These are phyloP conservation scores for Aspergillus cristatus DNA, from an alignment of 495 filamentous ascomycete species.

Conservation along the genomic window DNA sequence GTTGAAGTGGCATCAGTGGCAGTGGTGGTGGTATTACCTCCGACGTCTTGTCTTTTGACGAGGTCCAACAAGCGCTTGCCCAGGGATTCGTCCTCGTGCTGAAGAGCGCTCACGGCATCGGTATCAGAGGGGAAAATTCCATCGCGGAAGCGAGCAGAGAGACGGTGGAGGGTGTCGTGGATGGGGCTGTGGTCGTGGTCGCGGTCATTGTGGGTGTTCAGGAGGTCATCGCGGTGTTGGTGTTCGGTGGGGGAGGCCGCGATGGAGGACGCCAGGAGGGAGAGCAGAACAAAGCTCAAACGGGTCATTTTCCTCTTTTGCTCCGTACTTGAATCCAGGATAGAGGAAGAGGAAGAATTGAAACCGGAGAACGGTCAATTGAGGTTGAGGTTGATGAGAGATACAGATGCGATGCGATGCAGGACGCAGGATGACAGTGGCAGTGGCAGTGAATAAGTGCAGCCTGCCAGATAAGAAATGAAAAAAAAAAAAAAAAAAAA, in stretches of 20 bases:
- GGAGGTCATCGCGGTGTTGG: background rate
- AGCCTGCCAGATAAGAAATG: too few relatives aligned
- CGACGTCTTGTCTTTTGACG: slow-evolving; percentile 27
- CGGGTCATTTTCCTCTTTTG: too few relatives aligned
- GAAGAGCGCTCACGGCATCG: slow-evolving; percentile 37
- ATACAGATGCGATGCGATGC: too few relatives aligned
- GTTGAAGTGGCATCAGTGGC: slow-evolving; percentile 14
- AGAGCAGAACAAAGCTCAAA: slow-evolving; percentile 17
- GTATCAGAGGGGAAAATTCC: slow-evolving; percentile 42
- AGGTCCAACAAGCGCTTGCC: slow-evolving; percentile 36
- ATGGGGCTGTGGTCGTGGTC: slow-evolving; percentile 26
- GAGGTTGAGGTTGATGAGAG: too few relatives aligned
- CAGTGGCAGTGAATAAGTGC: too few relatives aligned
- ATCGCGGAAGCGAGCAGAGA: slow-evolving; percentile 41
- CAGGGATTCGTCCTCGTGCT: slow-evolving; percentile 35
- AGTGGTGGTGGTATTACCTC: slow-evolving; percentile 5
- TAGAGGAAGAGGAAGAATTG: too few relatives aligned
- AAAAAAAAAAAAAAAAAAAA: too few relatives aligned
- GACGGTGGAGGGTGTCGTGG: slow-evolving; percentile 42
- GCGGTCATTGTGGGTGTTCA: background rate
- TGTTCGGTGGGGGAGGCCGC: slow-evolving; percentile 6
- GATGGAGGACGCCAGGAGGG: slow-evolving; percentile 20
- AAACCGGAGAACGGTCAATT: too few relatives aligned
- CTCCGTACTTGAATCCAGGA: too few relatives aligned
- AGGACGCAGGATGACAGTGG: too few relatives aligned